These are phyloP conservation scores for Aureobasidium sp. DNA, from an alignment of 2,329 filamentous ascomycete genomes.

Conservation along the genomic window DNA sequence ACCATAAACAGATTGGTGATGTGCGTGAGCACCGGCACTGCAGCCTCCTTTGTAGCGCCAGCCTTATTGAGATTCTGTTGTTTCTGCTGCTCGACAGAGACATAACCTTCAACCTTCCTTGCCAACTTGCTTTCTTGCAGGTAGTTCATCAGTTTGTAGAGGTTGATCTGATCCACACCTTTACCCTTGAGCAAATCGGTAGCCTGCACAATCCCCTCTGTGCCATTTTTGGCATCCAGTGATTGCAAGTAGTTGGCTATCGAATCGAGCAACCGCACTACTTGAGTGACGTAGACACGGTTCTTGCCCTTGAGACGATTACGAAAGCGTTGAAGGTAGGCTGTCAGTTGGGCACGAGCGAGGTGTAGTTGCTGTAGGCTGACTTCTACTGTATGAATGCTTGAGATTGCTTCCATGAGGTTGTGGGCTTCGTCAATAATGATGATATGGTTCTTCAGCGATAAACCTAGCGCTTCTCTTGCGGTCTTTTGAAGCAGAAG, in stretches of 20 bases:
- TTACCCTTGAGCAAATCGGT: constrained; percentile 71
- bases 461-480: constrained; percentile 78
- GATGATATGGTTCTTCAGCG: constrained; percentile 80
- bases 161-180: constrained; percentile 89
- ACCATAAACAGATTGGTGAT: constrained; percentile 66
- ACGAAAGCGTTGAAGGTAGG: constrained; percentile 81
- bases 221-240: constrained; percentile 35
- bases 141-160: constrained; percentile 81
- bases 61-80: background rate
- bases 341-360: constrained; percentile 66
- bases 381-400: constrained; percentile 75
- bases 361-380: constrained; percentile 64
- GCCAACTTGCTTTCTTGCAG: constrained; percentile 88
- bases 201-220: constrained; percentile 52
- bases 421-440: constrained; percentile 98
- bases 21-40: constrained; percentile 53
- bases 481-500: constrained; percentile 80
- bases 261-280: constrained; percentile 75
- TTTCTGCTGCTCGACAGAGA: constrained; percentile 43
- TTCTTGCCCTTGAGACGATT: constrained; percentile 87
- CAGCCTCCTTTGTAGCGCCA: constrained; percentile 22
- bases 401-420: constrained; percentile 87
- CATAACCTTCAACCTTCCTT: constrained; percentile 89
- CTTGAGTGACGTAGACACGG: constrained; percentile 81
- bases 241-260: constrained; percentile 61